Base-by-base conservation (phyloP, 2,329 filamentous ascomycete species). In the Alternaria consortialis region DNA sequence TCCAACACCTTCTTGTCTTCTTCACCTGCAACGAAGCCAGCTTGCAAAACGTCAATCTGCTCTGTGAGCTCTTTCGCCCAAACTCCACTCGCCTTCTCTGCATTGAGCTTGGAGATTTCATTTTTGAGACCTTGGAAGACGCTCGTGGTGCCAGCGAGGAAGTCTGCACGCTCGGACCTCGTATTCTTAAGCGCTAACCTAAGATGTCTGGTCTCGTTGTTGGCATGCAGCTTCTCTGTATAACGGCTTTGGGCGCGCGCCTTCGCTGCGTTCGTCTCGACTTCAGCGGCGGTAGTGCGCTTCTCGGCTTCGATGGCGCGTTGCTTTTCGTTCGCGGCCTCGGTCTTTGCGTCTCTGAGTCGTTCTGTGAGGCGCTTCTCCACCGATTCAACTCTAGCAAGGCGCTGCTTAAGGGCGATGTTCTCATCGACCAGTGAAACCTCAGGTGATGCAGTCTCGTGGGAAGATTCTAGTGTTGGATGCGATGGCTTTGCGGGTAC, bases 181-280 rank as follows among this genome's bases (percentile, higher is more conserved):
- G 29, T 39, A 8, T 17, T 32, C 3, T 46, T 34, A 17, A 60
- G 40, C 11, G 15, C 29, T 32, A 43, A n/a, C 40, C 17, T 15
- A 2, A 62, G 39, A 5, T 59, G 27, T 15, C 56, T 40, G 8
- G 20, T 32, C 44, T 59, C 56, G 34, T 58, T 58, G 9, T 59
- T 55, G 25, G 60, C 60, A 13, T 55, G 60, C 4, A 62, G 5
- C 51, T 40, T 62, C 25, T 62, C 46, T 7, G 56, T 60, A 23
- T 60, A 60, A 3, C 60, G 44, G 11, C 20, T 15, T 36, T 62
- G 51, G 8, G 60, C 60, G 20, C 60, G 56, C 7, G 32, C 40
- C 7, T 13, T 48, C n/a, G 60, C 60, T n/a, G 43, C 56, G 27
- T 44, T 17, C 15, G 13, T 32, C 8, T 57, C 32, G 15, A 11